Evolutionary conservation across 1,284 basidiomycete genomes (phyloP).

Genomic region (Cryptococcus sp.): DNA sequence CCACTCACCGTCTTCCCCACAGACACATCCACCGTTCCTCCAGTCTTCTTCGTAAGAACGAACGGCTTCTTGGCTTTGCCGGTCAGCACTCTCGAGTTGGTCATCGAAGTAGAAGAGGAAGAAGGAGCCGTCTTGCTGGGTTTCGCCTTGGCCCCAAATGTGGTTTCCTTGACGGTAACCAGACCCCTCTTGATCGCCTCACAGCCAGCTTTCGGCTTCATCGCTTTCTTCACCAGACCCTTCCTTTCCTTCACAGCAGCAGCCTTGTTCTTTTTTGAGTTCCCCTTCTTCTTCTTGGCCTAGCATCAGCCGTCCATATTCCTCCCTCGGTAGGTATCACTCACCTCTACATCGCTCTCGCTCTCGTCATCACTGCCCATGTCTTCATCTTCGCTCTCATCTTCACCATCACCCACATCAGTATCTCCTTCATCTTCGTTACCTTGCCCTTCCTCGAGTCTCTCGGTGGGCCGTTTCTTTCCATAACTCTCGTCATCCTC

Average conservation of each 20-base stretch:
- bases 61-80: too few species aligned
- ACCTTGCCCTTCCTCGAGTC: too few species aligned
- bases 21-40: too few species aligned
- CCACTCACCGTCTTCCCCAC: too few species aligned
- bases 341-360: neutral
- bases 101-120: too few species aligned
- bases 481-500: constrained; percentile 4
- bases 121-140: too few species aligned
- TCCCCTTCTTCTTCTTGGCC: neutral
- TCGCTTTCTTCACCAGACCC: neutral
- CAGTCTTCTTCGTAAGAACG: too few species aligned
- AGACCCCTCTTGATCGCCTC: neutral
- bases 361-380: neutral
- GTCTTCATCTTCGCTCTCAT: neutral
- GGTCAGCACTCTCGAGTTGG: too few species aligned
- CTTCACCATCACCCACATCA: neutral
- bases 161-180: neutral
- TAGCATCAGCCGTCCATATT: too few species aligned
- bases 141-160: neutral
- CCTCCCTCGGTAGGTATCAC: neutral
- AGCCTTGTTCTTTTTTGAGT: neutral
- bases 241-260: neutral
- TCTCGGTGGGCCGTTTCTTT: neutral
- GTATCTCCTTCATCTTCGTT: neutral
- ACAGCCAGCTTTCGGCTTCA: neutral